phyloP scores from a whole-genome alignment of 2,329 filamentous ascomycete genomes.

The Fusarium cicatricum region DNA sequence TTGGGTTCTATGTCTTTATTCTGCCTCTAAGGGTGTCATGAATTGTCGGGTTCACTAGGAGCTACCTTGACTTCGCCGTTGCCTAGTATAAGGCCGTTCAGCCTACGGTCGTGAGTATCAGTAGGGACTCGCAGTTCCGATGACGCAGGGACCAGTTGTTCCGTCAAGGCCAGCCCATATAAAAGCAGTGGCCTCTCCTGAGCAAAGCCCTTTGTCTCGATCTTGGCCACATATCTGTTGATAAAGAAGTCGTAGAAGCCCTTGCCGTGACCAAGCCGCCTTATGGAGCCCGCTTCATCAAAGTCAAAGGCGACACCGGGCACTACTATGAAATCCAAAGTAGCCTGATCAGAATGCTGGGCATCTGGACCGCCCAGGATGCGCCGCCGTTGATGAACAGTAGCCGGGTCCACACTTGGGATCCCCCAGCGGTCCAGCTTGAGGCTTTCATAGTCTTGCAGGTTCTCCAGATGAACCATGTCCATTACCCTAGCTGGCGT shows the following conservation, averaged over 20 bases:
- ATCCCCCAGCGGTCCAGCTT: slow-evolving; percentile 90
- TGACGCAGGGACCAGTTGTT: slow-evolving; percentile 76
- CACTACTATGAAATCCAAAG: slow-evolving; percentile 87
- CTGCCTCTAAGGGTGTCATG: slow-evolving; percentile 26
- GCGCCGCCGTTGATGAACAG: slow-evolving; percentile 72
- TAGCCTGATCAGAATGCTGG: slow-evolving; percentile 52
- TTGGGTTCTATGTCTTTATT: not conserved
- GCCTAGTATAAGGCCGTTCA: slow-evolving; percentile 81
- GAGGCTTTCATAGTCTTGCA: slow-evolving; percentile 81
- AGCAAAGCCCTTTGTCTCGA: slow-evolving; percentile 46
- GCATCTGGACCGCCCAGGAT: slow-evolving; percentile 71
- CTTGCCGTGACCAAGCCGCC: slow-evolving; percentile 89
- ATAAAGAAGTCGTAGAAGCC: slow-evolving; percentile 98
- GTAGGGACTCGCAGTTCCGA: slow-evolving; percentile 74
- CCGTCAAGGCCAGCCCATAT: slow-evolving; percentile 82
- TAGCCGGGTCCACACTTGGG: slow-evolving; percentile 77
- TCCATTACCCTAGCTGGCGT: slow-evolving; percentile 82
- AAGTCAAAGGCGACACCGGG: slow-evolving; percentile 92
- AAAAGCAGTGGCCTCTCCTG: slow-evolving; percentile 56
- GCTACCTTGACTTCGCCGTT: slow-evolving; percentile 65
- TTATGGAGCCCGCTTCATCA: slow-evolving; percentile 63
- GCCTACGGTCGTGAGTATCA: slow-evolving; percentile 77
- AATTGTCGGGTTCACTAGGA: slow-evolving; percentile 52
- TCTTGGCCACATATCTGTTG: slow-evolving; percentile 69
- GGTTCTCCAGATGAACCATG: slow-evolving; percentile 81